Evolutionary conservation across 257 asterid species (phyloP), one percentile per base, ranked within the genome.

Genomic region (Solanum pennellii): DNA sequence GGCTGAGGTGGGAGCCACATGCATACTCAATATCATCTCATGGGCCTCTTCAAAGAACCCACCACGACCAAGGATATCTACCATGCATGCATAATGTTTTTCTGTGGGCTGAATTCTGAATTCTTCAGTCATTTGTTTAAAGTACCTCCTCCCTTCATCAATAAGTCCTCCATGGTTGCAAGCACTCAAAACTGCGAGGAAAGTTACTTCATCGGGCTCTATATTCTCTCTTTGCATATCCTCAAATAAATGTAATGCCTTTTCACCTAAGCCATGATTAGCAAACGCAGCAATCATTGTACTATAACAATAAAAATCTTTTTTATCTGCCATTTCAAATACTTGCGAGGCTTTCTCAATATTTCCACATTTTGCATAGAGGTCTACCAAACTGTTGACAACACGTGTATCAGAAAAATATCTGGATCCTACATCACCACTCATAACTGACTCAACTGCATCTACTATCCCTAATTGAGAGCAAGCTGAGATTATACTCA

Each of bases 301-400:
- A 85, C 90, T 85, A 69, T 88, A 86, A 87, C 83, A 74, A 65
- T 16, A 82, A 25, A 87, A 75, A 89, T 82, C 77, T n/a, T 87
- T 87, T 42, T 11, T 49, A 9, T 49, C 77, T 12, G 85, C 72
- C 41, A 12, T 15, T 77, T 76, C 25, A 84, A 86, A 89, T 11
- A 86, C 60, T 47, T 33, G 89, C 7, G 39, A 79, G 45, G 85
- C 85, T 82, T 82, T 82, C 71, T 82, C 69, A 49, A 82, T 82
- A 11, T 82, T 82, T 82, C 85, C 85, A 31, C 85, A 82, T 49
- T 82, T 82, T 49, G 85, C 85, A 82, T 82, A 82, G 18, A 82
- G 68, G 85, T 82, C 71, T 49, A 82, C 21, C 29, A 82, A 82
- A 69, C 89, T 82, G 69, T 84, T 87, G 65, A 82, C 89, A 65